Evolutionary conservation across 768 basidiomycete species (phyloP), one percentile per base, ranked within the genome.

Genomic region (Thelephora aurantiotincta): DNA sequence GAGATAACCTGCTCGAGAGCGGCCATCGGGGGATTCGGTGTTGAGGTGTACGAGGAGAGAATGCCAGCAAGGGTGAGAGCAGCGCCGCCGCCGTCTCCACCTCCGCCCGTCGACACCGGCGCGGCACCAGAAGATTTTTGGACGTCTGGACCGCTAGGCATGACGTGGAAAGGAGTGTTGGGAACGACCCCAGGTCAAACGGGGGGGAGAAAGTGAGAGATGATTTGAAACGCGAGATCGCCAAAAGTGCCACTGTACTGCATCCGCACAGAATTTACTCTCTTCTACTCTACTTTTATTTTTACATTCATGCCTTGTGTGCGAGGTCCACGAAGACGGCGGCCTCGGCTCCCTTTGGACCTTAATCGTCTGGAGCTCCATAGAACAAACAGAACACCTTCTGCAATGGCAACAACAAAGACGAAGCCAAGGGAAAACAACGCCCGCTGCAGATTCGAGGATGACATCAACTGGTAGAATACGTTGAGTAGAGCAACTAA

Each of bases 1-100:
- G 71, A 70, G 22, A 94, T 68, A 6, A 80, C 77, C 49, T 79
- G 75, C 20, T 90, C 87, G 23, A 94, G 72, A 2, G 91, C 89
- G 33, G 61, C 64, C 37, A 62, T 60, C 38, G 54, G 69, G 35
- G 79, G 79, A 63, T 80, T 75, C 43, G 70, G 60, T 0, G 74
- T 64, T 18, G 62, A 56, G 5, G 74, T 68, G 54, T 87, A 72
- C 22, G 70, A 62, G 37, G 70, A 63, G 53, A 88, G 69, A 47
- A 84, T 67, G 14, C 68, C 56, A 2, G 80, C 77, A 45, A 73
- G 58, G 5, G 77, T 65, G 49, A 78, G 61, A 5, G 71, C 62
- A 44, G 53, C 49, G 35, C 61, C 55, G 2, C 63, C 55, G 23
- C 54, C 50, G 45, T 48, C 49, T 9, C 59, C 30, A 62, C 23